Conservation (phyloP, 202 grass and related monocot species). For the Saccharum hybrid region DNA sequence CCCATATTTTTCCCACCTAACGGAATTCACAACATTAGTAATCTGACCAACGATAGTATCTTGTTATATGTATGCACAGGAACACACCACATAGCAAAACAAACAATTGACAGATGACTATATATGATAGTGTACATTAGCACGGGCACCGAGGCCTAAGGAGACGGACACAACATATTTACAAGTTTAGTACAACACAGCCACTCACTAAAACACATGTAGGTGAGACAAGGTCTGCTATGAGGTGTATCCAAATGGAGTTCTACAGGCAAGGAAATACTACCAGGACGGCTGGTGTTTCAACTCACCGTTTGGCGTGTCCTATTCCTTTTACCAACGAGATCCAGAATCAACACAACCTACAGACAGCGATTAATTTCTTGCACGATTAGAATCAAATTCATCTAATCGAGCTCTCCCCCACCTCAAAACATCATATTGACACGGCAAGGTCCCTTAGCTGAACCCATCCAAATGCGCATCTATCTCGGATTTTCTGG, state of each 20-base stretch:
- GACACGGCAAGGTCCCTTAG: too few relatives aligned
- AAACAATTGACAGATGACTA: neutral
- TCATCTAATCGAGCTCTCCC: constrained; percentile 47
- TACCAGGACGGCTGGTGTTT: neutral
- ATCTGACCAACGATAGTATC: neutral
- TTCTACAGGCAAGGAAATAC: neutral
- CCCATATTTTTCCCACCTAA: neutral
- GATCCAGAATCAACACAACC: neutral
- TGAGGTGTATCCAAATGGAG: constrained; percentile 7
- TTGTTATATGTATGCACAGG: neutral
- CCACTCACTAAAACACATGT: neutral
- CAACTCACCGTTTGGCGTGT: neutral
- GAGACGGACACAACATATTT: constrained; percentile 28
- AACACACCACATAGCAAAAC: neutral
- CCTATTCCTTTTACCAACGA: constrained; percentile 22
- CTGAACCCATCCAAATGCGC: too few relatives aligned
- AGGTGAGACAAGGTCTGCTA: constrained; percentile 8
- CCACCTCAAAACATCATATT: too few relatives aligned
- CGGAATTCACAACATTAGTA: neutral
- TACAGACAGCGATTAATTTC: neutral
- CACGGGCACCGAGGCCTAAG: constrained; percentile 7
- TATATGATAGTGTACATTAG: neutral
- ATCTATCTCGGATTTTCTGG: too few relatives aligned
- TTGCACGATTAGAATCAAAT: neutral
- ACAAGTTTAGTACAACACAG: constrained; percentile 31